Evolutionary conservation across 306 rosid genomes (phyloP), one percentile per base, ranked within the genome.

Genomic region (Mucuna pruriens): DNA sequence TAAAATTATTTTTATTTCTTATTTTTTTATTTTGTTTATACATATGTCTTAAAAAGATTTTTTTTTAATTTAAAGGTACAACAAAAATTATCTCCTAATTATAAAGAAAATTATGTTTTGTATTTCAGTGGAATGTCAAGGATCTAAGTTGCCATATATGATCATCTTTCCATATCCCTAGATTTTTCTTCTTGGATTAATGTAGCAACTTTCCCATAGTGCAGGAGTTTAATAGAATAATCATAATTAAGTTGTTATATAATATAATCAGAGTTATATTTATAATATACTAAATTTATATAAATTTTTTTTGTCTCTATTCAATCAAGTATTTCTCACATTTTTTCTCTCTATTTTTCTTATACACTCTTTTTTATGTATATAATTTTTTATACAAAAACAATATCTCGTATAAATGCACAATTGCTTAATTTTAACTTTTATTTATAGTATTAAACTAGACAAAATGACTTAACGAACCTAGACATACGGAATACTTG

Each of bases 191-290:
- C 38, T 61, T 80, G 31, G 52, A 48, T 42, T 63, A 73, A 26
- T 29, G 77, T 17, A 48, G 34, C 31, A 57, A 73, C 55, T 80
- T 61, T 72, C 55, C 84, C 65, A 61, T 12, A 5, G n/a, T 20
- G 64, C n/a, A 7, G 83, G 83, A 52, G 45, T 42, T 44, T 54
- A n/a, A 44, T 16, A 61, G 6, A 23, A 17, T 9, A 26, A 40
- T 58, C 20, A 8, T 58, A 25, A 23, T 57, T 29, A 42, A 44
- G 13, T 62, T 17, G 13, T 62, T 17, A 4, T 1, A 22, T 58
- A n/a, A 26, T n/a, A 61, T 45, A 58, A 31, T 23, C 16, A 57
- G 33, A 55, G 29, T 9, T 9, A 57, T 29, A 29, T 29, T 29
- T 29, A 1, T 29, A 1, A 29, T 29, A 29, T 29, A 29, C 31